Percentiles rank a stretch among this genome's conserved stretches.
phyloP scores from a whole-genome alignment of 2,329 filamentous ascomycete species.

The Alternaria conjuncta region DNA sequence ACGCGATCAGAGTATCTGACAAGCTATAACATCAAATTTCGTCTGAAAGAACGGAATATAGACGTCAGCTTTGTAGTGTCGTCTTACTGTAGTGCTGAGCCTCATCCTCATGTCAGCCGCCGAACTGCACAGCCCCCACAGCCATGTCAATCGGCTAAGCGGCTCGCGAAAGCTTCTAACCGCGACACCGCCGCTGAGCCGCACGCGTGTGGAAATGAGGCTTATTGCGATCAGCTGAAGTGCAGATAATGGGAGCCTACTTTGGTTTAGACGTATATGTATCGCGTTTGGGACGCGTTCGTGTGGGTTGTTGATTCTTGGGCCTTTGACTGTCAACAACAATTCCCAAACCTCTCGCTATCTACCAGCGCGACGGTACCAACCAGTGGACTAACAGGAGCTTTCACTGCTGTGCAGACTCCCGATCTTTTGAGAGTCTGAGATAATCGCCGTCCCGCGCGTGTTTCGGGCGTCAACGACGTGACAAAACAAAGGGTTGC shows the following conservation, averaged over 20 bases:
- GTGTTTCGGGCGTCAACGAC: not conserved
- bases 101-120: not conserved
- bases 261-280: not conserved
- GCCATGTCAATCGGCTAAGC: conserved; percentile 1
- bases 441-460: not conserved
- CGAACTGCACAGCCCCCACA: conserved; percentile 6
- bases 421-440: not conserved
- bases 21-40: not conserved
- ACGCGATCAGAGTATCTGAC: not conserved
- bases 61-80: not conserved
- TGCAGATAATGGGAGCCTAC: not conserved
- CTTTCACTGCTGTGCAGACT: not conserved
- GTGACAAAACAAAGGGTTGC: conserved; percentile 5
- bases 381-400: not conserved
- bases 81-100: not conserved
- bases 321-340: not conserved
- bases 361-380: not conserved
- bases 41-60: not conserved
- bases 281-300: not conserved
- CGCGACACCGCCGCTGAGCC: conserved; percentile 5
- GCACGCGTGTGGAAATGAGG: conserved; percentile 8
- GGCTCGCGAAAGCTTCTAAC: conserved; percentile 4
- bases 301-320: not conserved
- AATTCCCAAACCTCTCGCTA: rapidly evolving
- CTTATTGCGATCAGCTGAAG: conserved; percentile 12